Evolutionary conservation across 2,329 filamentous ascomycete species (phyloP).

Genomic region (Elsinoe necatrix): DNA sequence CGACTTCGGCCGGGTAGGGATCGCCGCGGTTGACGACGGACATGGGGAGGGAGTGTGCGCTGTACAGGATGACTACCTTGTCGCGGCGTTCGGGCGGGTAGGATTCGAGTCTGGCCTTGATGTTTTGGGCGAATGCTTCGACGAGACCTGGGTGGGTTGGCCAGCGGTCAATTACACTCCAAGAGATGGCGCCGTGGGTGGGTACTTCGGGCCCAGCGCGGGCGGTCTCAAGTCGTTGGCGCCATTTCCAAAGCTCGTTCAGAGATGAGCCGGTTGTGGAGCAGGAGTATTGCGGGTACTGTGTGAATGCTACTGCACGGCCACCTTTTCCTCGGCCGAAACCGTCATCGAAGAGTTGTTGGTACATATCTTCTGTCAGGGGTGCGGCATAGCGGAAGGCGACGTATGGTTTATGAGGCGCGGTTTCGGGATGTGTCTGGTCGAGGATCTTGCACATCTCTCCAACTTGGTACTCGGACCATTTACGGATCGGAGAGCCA

Average conservation of each 20-base stretch:
- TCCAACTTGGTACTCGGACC: slow-evolving; percentile 86
- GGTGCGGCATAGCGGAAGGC: slow-evolving; percentile 94
- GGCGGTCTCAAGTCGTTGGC: slow-evolving; percentile 77
- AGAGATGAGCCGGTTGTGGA: slow-evolving; percentile 93
- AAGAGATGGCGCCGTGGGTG: slow-evolving; percentile 64
- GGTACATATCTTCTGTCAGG: slow-evolving; percentile 89
- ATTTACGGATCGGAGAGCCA: slow-evolving; percentile 95
- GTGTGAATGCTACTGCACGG: slow-evolving; percentile 90
- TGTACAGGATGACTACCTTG: slow-evolving; percentile 81
- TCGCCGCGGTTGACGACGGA: slow-evolving; percentile 93
- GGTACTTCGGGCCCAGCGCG: slow-evolving; percentile 44
- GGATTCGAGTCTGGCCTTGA: slow-evolving; percentile 72
- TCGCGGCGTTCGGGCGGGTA: slow-evolving; percentile 76
- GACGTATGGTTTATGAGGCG: slow-evolving; percentile 94
- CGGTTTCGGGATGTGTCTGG: slow-evolving; percentile 80
- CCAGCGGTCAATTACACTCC: slow-evolving; percentile 98
- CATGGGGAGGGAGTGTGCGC: slow-evolving; percentile 94
- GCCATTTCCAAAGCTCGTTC: slow-evolving; percentile 98
- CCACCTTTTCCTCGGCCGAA: slow-evolving; percentile 87
- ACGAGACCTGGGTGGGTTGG: slow-evolving; percentile 83
- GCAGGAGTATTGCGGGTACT: slow-evolving; percentile 98
- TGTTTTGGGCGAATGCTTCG: slow-evolving; percentile 86
- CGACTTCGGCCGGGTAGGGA: slow-evolving; percentile 90
- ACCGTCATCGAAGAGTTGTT: slow-evolving; percentile 71
- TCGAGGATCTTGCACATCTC: slow-evolving; percentile 99